Evolutionary conservation across 495 filamentous ascomycete genomes (phyloP).

Genomic region (Cryomyces minteri): DNA sequence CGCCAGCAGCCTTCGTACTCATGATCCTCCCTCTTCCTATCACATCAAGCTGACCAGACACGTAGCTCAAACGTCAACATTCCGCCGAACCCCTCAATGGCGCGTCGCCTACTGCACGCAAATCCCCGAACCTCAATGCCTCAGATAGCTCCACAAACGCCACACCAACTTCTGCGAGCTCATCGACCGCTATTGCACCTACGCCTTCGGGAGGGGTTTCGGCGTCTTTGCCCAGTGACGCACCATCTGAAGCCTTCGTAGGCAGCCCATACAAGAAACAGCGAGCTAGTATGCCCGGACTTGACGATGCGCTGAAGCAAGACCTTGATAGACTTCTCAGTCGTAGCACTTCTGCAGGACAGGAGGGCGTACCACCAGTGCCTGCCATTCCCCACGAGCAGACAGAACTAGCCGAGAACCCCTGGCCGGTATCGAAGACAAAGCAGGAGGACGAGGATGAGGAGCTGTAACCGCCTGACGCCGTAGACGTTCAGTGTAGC

Average conservation of each 20-base stretch:
- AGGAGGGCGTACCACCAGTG: too few relatives aligned
- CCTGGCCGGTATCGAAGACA: too few relatives aligned
- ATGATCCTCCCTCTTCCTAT: background rate
- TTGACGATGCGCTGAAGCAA: slow-evolving; percentile 23
- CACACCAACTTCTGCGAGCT: slow-evolving; percentile 12
- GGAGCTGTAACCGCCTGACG: too few relatives aligned
- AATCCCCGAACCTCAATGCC: slow-evolving; percentile 14
- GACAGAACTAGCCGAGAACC: too few relatives aligned
- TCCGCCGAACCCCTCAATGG: slow-evolving; percentile 55
- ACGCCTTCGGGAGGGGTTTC: too few relatives aligned
- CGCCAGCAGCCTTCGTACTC: background rate
- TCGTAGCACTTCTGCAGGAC: too few relatives aligned
- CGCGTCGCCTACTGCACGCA: slow-evolving; percentile 20
- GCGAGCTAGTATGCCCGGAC: slow-evolving; percentile 46
- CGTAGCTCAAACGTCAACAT: slow-evolving; percentile 85
- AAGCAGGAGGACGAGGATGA: too few relatives aligned
- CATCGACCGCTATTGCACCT: background rate
- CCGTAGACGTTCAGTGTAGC: too few relatives aligned
- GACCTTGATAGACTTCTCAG: too few relatives aligned
- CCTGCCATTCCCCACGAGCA: too few relatives aligned
- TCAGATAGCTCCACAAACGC: slow-evolving; percentile 28
- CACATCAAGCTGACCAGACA: slow-evolving; percentile 8
- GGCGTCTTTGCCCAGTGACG: too few relatives aligned
- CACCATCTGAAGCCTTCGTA: slow-evolving; percentile 14
- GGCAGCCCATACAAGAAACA: slow-evolving; percentile 78